Evolutionary conservation across 2,329 filamentous ascomycete species (phyloP).

Genomic region (Zarea fungicola): DNA sequence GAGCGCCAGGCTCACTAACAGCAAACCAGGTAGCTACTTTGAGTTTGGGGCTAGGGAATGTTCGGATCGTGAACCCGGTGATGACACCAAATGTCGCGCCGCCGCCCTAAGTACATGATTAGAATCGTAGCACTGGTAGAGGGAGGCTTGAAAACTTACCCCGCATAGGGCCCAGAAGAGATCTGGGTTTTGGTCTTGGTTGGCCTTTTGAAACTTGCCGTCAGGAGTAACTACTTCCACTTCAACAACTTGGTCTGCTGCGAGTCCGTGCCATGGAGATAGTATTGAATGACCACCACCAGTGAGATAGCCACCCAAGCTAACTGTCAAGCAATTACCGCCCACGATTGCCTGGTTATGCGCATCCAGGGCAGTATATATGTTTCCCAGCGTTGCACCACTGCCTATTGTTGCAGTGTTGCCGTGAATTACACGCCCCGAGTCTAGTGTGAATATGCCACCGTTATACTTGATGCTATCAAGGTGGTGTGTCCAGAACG

Average conservation of each 20-base stretch:
- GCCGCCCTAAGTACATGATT: conserved; percentile 40
- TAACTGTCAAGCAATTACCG: conserved; percentile 51
- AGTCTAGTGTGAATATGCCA: conserved; percentile 39
- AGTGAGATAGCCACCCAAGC: conserved; percentile 55
- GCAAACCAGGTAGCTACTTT: conserved; percentile 19
- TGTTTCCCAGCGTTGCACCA: conserved; percentile 45
- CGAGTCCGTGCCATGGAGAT: conserved; percentile 51
- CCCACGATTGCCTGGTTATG: conserved; percentile 47
- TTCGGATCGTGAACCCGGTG: conserved; percentile 50
- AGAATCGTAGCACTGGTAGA: no score
- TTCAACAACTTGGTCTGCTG: conserved; percentile 55
- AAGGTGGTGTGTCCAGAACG: conserved; percentile 49
- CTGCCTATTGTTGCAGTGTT: conserved; percentile 48
- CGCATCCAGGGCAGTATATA: conserved; percentile 40
- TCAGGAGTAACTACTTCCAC: conserved; percentile 50
- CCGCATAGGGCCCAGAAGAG: conserved; percentile 62
- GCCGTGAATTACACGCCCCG: conserved; percentile 35
- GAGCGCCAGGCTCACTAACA: conserved; percentile 23
- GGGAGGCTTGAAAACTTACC: conserved; percentile 30
- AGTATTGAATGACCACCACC: conserved; percentile 57
- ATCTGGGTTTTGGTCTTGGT: conserved; percentile 48
- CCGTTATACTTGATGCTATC: conserved; percentile 32
- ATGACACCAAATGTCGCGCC: conserved; percentile 58
- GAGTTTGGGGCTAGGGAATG: conserved; percentile 39
- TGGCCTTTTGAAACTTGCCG: conserved; percentile 46